Conservation (phyloP, 257 asterid genomes). For the Lithospermum erythrorhizon region DNA sequence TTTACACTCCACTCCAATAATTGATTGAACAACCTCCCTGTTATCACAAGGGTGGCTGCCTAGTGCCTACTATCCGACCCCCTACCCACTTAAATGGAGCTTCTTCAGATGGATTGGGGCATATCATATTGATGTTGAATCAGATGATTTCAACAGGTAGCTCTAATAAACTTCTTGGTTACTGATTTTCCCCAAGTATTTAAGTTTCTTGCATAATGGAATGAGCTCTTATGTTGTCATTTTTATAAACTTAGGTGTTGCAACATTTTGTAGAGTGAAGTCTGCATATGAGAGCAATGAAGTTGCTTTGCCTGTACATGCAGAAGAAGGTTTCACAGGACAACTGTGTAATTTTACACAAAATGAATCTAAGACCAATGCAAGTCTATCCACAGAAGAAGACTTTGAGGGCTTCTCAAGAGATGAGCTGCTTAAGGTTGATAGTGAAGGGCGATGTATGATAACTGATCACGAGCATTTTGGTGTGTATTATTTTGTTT, state of each 20-base stretch:
- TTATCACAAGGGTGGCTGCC: no score
- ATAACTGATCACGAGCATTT: constrained; percentile 85
- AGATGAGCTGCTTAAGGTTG: constrained; percentile 69
- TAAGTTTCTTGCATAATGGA: not conserved
- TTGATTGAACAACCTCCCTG: no score
- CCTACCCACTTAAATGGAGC: no score
- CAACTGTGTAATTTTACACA: constrained; percentile 40
- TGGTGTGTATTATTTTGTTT: constrained; percentile 36
- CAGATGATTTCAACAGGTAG: no score
- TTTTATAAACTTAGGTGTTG: constrained; percentile 50
- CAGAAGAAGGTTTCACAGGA: constrained; percentile 93
- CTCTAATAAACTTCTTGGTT: no score
- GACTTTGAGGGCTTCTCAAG: constrained; percentile 53
- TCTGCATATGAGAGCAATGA: constrained; percentile 68
- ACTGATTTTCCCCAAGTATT: no score
- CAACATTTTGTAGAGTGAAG: constrained; percentile 85
- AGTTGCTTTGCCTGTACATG: constrained; percentile 72
- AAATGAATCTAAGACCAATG: constrained; percentile 33
- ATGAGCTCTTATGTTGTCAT: not conserved
- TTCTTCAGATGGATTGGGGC: no score
- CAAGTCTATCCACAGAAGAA: constrained; percentile 25
- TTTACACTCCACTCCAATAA: no score
- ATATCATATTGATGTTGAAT: no score
- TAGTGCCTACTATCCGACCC: no score
- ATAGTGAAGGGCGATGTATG: constrained; percentile 93